Base-by-base conservation (phyloP, 352 stramenopile genomes). In the Phytophthora pisi region DNA sequence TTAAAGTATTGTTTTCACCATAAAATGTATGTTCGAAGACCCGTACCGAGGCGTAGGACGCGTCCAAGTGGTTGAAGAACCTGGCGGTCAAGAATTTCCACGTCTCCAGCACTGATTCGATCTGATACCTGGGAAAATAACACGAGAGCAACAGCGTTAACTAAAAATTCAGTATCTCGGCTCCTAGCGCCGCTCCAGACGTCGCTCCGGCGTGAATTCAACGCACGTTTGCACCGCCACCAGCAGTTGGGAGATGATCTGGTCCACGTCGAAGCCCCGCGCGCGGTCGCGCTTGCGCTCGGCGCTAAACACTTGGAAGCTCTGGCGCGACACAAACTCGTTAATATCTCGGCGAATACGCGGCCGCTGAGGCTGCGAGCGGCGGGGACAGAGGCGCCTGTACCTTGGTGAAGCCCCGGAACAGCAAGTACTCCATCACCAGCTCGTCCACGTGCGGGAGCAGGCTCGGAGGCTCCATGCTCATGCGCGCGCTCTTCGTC, bases 381-480 rank as follows among this genome's bases (percentile, higher is more conserved):
- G 3, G 23, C 40, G 24, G 10, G 5, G 15, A 28, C 30, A 40
- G 31, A n/a, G 23, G 10, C 6, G 2, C 2, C 49, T 18, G 18
- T 4, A 83, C 82, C 78, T 92, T 92, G 26, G 87, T 92, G 68
- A 95, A 95, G 36, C 87, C 87, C 5, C 87, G 77, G 74, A 95
- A 95, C 59, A 95, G 82, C 51, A 95, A 68, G 66, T 95, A 95
- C 74, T 95, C 87, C 79, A 95, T 90, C 61, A 95, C 74, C 31
- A 95, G 77, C 73, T 95, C 87, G 59, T 93, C 87, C 55, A 95
- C 84, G 67, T 91, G 85, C 65, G 87, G 81, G 50, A 95, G 70
- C 24, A 91, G 67, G 50, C 68, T 79, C 51, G 74, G 69, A 34
- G 79, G 58, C 54, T 78, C 57, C 70, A 81, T 78, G 7, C 34